phyloP scores from a whole-genome alignment of 140 eudicot species.

The Oenanthe javanica region DNA sequence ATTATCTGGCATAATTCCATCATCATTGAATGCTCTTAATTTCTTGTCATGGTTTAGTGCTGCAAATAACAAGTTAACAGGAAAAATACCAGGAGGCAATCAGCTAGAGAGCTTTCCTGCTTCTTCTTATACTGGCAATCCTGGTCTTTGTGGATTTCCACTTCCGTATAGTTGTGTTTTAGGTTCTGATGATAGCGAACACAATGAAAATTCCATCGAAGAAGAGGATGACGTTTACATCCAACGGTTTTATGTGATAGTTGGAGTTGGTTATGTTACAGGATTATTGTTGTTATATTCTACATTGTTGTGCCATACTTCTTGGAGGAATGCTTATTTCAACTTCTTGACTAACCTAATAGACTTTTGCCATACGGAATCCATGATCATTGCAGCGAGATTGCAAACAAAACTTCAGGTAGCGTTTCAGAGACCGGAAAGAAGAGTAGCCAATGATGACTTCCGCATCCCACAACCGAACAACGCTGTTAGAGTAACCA shows the following conservation, averaged over 20 bases:
- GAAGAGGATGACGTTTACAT: not conserved
- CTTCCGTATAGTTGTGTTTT: not conserved
- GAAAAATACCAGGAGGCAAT: conserved; percentile 23
- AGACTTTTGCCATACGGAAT: not conserved
- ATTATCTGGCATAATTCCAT: conserved; percentile 24
- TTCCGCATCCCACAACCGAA: no score
- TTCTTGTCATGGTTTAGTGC: conserved; percentile 32
- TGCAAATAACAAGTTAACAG: conserved; percentile 22
- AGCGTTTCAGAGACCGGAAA: not conserved
- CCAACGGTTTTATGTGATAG: not conserved
- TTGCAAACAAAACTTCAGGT: not conserved
- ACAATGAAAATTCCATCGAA: not conserved
- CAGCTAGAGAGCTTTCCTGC: conserved; percentile 23
- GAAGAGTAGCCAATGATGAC: not conserved
- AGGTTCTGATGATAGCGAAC: not conserved
- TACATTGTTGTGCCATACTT: conserved; percentile 8
- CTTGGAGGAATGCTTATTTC: conserved; percentile 4
- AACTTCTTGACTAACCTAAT: not conserved
- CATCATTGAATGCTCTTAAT: conserved; percentile 20
- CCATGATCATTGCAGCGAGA: not conserved
- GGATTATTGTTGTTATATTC: not conserved
- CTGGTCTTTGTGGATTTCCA: conserved; percentile 1
- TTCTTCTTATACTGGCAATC: not conserved
- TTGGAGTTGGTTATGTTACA: conserved; percentile 2
- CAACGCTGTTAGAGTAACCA: no score